These are phyloP conservation scores for Phytophthora nicotianae DNA, from an alignment of 352 stramenopile species.

Conservation along the genomic window DNA sequence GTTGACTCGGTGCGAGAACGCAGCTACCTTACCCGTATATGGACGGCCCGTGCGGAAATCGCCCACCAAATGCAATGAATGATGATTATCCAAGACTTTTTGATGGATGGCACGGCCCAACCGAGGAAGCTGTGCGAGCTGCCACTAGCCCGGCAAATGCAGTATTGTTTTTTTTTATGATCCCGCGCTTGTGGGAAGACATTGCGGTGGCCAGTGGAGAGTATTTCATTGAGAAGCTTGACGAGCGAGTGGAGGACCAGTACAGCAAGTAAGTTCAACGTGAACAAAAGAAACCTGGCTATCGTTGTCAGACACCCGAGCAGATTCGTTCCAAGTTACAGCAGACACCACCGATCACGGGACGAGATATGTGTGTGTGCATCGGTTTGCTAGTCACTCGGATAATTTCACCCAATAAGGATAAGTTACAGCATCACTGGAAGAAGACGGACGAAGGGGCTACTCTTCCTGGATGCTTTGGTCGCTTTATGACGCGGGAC, in stretches of 20 bases:
- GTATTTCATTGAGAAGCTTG: not conserved
- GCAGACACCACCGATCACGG: not conserved
- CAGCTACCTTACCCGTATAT: too few relatives aligned
- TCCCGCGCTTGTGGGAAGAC: not conserved
- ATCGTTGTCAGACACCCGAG: not conserved
- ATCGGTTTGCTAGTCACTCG: slow-evolving; percentile 4
- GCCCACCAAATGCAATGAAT: too few relatives aligned
- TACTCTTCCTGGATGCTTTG: not conserved
- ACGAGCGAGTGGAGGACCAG: not conserved
- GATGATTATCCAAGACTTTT: too few relatives aligned
- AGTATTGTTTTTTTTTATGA: not conserved
- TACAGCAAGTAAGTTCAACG: not conserved
- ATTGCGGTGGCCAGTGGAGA: not conserved
- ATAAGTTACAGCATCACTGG: slow-evolving; percentile 7
- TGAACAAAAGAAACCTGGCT: not conserved
- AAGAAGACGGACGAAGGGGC: not conserved
- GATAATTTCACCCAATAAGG: not conserved
- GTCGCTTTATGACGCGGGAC: not conserved
- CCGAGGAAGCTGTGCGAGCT: too few relatives aligned
- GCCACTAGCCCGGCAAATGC: too few relatives aligned
- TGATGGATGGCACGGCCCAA: too few relatives aligned
- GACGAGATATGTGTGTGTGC: slow-evolving; percentile 2
- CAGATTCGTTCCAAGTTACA: not conserved
- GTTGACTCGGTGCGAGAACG: too few relatives aligned
- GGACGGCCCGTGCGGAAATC: too few relatives aligned